phyloP scores from a whole-genome alignment of 805 yeast genomes.

The Hanseniaspora lachancei region DNA sequence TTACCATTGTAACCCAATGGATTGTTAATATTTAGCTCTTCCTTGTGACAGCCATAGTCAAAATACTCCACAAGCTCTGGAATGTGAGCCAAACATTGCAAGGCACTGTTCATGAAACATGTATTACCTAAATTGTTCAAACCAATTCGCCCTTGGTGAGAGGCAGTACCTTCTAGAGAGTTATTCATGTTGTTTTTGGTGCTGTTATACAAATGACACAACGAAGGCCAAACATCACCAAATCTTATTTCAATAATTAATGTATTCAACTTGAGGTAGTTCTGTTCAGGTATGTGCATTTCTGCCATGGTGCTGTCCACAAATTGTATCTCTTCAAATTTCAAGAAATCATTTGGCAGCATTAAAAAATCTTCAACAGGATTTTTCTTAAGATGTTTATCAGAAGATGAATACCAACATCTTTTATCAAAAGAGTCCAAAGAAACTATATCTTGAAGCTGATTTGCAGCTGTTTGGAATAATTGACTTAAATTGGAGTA shows the following conservation, averaged over 20 bases:
- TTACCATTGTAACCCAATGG: conserved; percentile 80
- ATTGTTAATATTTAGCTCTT: conserved; percentile 60
- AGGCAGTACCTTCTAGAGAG: conserved; percentile 17
- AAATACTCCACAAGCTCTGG: conserved; percentile 76
- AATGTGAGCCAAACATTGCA: conserved; percentile 76
- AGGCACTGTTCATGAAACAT: conserved; percentile 88
- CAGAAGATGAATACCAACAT: conserved; percentile 3
- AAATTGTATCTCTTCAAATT: background rate
- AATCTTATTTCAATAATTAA: conserved; percentile 7
- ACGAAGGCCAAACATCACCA: conserved; percentile 10
- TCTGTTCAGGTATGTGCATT: background rate
- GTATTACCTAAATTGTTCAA: conserved; percentile 71
- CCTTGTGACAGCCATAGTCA: conserved; percentile 41
- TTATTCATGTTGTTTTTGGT: background rate
- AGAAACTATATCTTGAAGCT: background rate
- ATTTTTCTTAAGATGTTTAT: background rate
- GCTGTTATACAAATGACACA: conserved; percentile 7
- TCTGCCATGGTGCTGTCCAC: conserved; percentile 2
- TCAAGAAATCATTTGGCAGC: conserved; percentile 6
- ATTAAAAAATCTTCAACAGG: background rate
- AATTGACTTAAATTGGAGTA: background rate
- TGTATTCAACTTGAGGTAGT: background rate
- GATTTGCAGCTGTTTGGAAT: conserved; percentile 6
- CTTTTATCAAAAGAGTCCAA: conserved; percentile 6
- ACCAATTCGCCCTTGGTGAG: conserved; percentile 42